Evolutionary conservation across 2,329 filamentous ascomycete species (phyloP).

Genomic region (Ophiostoma ulmi): DNA sequence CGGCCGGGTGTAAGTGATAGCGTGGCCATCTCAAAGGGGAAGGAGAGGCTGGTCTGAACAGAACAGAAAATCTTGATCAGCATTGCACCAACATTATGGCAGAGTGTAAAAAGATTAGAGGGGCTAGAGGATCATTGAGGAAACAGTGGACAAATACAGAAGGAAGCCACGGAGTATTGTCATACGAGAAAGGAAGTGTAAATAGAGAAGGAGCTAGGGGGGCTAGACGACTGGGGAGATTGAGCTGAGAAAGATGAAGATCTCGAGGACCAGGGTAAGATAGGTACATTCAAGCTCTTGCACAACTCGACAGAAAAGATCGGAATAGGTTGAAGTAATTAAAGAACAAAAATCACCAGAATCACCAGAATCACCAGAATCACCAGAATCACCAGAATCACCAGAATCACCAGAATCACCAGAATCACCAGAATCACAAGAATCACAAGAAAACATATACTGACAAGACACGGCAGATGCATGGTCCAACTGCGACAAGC

Average conservation of each 20-base stretch:
- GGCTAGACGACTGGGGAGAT: background rate
- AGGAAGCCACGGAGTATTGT: background rate
- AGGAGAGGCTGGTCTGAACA: background rate
- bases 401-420: background rate
- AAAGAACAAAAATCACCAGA: background rate
- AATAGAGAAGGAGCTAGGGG: background rate
- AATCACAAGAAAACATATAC: background rate
- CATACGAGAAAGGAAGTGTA: background rate
- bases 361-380: background rate
- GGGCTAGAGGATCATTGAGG: background rate
- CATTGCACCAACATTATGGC: background rate
- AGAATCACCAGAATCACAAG: background rate
- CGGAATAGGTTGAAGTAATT: too few relatives aligned
- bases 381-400: background rate
- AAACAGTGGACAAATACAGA: background rate
- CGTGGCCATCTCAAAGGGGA: conserved; percentile 6
- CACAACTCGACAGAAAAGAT: too few relatives aligned
- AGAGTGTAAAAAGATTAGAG: background rate
- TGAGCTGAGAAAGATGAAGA: background rate
- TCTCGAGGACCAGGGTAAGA: background rate
- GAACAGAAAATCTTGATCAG: background rate
- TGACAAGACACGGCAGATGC: background rate
- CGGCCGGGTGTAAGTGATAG: conserved; percentile 12
- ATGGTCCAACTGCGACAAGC: background rate
- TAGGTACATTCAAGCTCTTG: background rate